Conservation (phyloP, 2,329 filamentous ascomycete genomes). For the Claviceps fusiformis region DNA sequence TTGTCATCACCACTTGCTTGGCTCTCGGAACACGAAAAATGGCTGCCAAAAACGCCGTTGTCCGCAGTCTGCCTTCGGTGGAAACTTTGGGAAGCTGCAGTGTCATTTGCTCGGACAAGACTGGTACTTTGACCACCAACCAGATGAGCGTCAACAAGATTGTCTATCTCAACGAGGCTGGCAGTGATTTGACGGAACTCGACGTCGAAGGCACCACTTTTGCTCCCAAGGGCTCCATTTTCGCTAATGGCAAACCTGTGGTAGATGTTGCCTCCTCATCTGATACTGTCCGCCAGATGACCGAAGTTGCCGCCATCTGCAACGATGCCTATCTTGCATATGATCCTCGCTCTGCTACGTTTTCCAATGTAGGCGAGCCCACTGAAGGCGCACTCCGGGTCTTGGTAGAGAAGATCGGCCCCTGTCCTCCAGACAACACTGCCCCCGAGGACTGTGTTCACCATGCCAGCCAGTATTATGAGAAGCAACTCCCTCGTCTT, state of each 20-base stretch:
- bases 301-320: slow-evolving; percentile 61
- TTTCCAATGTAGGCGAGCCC: slow-evolving; percentile 79
- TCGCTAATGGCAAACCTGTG: slow-evolving; percentile 52
- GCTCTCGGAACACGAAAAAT: slow-evolving; percentile 95
- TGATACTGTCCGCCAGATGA: slow-evolving; percentile 66
- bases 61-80: slow-evolving; percentile 88
- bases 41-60: slow-evolving; percentile 96
- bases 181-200: slow-evolving; percentile 66
- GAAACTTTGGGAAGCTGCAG: slow-evolving; percentile 98
- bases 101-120: slow-evolving; percentile 99
- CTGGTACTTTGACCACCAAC: slow-evolving; percentile 93
- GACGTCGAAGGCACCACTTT: slow-evolving; percentile 91
- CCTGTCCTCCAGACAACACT: slow-evolving; percentile 46
- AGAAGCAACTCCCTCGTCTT: slow-evolving; percentile 58
- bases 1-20: slow-evolving; percentile 97
- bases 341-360: slow-evolving; percentile 60
- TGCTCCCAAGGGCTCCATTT: slow-evolving; percentile 65
- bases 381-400: slow-evolving; percentile 89
- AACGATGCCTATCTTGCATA: slow-evolving; percentile 79
- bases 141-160: slow-evolving; percentile 98
- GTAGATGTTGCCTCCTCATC: slow-evolving; percentile 58
- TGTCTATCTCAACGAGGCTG: slow-evolving; percentile 65
- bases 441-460: slow-evolving; percentile 56
- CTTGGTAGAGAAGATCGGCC: slow-evolving; percentile 87
- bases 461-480: slow-evolving; percentile 73